A percentile compares a stretch with the other conserved stretches of the same genome.
Evolutionary conservation across 805 yeast genomes (phyloP).

Genomic region (Wickerhamiella galacta): DNA sequence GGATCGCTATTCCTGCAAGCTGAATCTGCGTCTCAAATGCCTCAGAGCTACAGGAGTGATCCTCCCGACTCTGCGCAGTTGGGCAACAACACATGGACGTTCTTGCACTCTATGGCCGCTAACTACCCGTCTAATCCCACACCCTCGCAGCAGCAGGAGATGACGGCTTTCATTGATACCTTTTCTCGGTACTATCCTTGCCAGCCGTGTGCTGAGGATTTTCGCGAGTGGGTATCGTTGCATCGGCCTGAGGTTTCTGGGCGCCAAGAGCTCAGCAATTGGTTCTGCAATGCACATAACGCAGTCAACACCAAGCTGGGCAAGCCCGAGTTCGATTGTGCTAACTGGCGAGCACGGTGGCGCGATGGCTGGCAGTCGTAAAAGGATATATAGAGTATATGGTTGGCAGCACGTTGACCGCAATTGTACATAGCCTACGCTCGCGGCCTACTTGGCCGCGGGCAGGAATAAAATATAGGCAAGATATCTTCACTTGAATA

Average conservation of each 20-base stretch:
- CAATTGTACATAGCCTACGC: neutral
- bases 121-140: conserved; percentile 62
- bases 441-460: neutral
- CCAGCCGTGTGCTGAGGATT: conserved; percentile 82
- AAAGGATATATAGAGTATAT: neutral
- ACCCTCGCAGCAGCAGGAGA: conserved; percentile 44
- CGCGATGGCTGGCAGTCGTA: conserved; percentile 67
- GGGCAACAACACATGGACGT: conserved; percentile 85
- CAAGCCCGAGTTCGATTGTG: conserved; percentile 72
- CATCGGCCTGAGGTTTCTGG: conserved; percentile 25
- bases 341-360: conserved; percentile 89
- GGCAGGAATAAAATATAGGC: conserved; percentile 4
- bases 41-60: conserved; percentile 31
- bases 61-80: conserved; percentile 77
- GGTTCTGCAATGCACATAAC: conserved; percentile 94
- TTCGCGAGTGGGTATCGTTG: conserved; percentile 39
- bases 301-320: conserved; percentile 78
- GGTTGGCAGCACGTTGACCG: neutral
- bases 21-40: conserved; percentile 5
- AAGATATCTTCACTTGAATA: conserved; percentile 15
- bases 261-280: conserved; percentile 67
- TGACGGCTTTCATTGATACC: conserved; percentile 48
- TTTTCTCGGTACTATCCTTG: conserved; percentile 84
- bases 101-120: conserved; percentile 81
- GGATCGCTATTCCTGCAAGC: conserved; percentile 15